Evolutionary conservation across 495 filamentous ascomycete genomes (phyloP).

Genomic region (Cairneyella variabilis): DNA sequence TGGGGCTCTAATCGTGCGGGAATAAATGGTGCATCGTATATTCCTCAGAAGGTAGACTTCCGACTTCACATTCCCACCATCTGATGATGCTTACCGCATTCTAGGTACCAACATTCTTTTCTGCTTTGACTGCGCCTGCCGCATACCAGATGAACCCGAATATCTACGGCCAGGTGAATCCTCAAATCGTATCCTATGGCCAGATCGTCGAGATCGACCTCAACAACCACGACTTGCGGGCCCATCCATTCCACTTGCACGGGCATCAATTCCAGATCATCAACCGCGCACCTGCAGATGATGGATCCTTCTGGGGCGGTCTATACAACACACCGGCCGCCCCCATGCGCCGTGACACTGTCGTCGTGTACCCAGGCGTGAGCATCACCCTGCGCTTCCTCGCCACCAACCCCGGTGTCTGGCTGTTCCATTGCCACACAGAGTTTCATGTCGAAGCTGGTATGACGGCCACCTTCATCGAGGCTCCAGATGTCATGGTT

Average conservation of each 20-base stretch:
- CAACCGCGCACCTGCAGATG: constrained; percentile 39
- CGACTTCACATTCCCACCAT: too few relatives aligned
- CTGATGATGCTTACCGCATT: too few relatives aligned
- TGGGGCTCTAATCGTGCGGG: neutral
- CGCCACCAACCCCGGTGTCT: constrained; percentile 71
- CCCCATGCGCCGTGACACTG: constrained; percentile 54
- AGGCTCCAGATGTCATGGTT: neutral
- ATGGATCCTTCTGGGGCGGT: constrained; percentile 36
- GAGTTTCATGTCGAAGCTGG: neutral
- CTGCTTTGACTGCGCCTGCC: constrained; percentile 59
- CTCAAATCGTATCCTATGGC: constrained; percentile 58
- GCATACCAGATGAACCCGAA: constrained; percentile 50
- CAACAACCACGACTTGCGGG: constrained; percentile 70
- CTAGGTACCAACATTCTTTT: constrained; percentile 79
- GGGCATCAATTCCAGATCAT: constrained; percentile 80
- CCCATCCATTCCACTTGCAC: constrained; percentile 54
- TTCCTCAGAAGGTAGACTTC: neutral
- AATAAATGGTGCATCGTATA: neutral
- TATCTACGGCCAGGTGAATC: constrained; percentile 72
- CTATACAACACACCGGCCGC: constrained; percentile 38
- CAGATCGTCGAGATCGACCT: constrained; percentile 74
- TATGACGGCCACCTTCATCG: neutral
- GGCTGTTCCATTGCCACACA: constrained; percentile 75
- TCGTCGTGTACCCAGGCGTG: constrained; percentile 48
- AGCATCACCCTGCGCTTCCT: constrained; percentile 55